These are phyloP conservation scores for Cadophora malorum DNA, from an alignment of 2,329 filamentous ascomycete genomes.

Conservation along the genomic window DNA sequence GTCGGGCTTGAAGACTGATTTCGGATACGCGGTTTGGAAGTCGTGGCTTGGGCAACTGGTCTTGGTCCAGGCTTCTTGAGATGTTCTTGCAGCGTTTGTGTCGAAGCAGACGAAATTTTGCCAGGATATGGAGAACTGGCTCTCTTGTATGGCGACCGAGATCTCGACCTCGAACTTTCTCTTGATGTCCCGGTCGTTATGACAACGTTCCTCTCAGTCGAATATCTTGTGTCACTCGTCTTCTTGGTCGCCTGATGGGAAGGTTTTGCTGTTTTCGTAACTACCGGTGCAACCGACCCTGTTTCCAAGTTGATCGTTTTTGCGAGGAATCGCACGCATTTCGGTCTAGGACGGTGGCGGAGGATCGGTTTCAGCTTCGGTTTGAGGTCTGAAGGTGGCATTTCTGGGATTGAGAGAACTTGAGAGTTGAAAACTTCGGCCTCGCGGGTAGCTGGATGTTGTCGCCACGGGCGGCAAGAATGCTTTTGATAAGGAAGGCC, in stretches of 20 bases:
- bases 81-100: background rate
- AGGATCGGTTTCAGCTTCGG: background rate
- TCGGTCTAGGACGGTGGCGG: background rate
- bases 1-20: background rate
- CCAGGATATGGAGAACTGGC: slow-evolving; percentile 10
- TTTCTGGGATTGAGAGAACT: background rate
- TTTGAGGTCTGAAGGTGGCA: background rate
- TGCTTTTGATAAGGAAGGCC: no score
- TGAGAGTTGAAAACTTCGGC: background rate
- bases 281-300: background rate
- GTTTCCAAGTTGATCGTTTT: background rate
- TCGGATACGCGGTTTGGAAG: background rate
- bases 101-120: background rate
- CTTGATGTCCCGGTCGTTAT: background rate
- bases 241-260: background rate
- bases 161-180: background rate
- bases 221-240: background rate
- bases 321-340: background rate
- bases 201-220: no score
- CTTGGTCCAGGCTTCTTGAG: background rate
- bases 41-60: background rate
- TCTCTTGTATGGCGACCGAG: background rate
- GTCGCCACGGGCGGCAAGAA: no score
- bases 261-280: background rate
- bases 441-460: no score